Percentiles rank a stretch among this genome's conserved stretches.
These are phyloP conservation scores for Beauveria pseudobassiana DNA, from an alignment of 2,329 filamentous ascomycete species.

Conservation along the genomic window DNA sequence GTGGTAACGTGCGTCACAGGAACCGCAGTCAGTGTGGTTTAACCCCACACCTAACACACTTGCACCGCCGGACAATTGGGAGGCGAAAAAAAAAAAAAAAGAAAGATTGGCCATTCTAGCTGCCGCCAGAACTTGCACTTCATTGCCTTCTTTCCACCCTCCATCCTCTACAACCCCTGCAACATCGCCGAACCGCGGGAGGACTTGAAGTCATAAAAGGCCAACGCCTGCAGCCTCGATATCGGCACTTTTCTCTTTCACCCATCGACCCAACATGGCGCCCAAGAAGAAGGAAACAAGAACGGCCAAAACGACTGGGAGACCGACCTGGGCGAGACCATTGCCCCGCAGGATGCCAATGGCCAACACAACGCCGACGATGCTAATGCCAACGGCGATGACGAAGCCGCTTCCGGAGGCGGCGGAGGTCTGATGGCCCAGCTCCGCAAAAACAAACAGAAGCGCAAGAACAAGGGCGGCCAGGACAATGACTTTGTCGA, in stretches of 20 bases:
- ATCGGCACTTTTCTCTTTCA: neutral
- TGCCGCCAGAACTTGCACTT: neutral
- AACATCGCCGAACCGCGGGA: slow-evolving; percentile 5
- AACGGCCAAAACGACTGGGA: slow-evolving; percentile 89
- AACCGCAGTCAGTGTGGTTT: neutral
- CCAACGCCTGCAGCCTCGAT: neutral
- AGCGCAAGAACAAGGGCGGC: slow-evolving; percentile 83
- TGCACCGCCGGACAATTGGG: neutral
- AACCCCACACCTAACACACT: slow-evolving; percentile 2
- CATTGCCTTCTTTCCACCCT: neutral
- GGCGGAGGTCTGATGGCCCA: slow-evolving; percentile 70
- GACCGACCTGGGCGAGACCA: slow-evolving; percentile 75
- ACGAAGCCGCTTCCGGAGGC: slow-evolving; percentile 46
- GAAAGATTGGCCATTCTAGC: neutral
- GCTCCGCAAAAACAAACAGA: slow-evolving; percentile 73
- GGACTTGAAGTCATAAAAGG: neutral
- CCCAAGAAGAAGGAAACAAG: slow-evolving; percentile 92
- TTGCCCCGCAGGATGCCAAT: slow-evolving; percentile 52
- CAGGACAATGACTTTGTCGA: slow-evolving; percentile 63
- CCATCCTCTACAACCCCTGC: slow-evolving; percentile 4
- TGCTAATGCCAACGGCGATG: slow-evolving; percentile 40
- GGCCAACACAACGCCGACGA: slow-evolving; percentile 33
- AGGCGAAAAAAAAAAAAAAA: slow-evolving; percentile 5
- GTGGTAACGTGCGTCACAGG: neutral
- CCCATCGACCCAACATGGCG: slow-evolving; percentile 54